Base-by-base conservation (phyloP, 768 basidiomycete species). In the Rubroboletus pulcherrimus region DNA sequence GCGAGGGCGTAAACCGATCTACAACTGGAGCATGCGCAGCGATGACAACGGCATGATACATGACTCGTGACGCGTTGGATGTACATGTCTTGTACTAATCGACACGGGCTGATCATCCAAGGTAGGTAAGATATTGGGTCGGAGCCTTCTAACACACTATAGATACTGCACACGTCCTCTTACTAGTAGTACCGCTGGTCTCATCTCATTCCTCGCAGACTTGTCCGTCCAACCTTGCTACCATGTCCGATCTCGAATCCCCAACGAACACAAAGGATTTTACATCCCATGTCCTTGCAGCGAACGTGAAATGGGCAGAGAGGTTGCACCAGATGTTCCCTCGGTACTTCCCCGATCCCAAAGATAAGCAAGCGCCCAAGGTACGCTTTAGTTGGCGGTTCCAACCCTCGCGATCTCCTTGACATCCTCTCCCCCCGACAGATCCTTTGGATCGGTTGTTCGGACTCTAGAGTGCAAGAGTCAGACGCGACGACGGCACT, bases 381-480 rank as follows among this genome's bases (percentile, higher is more conserved):
- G 67, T 61, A 41, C 15, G 58, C 29, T 30, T 34, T n/a, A 30
- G 11, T 43, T 19, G 39, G 11, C 26, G 5, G 5, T 7, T 26
- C 9, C 9, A 10, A 26, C 17, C 14, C 26, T 43, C 40, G 19
- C 29, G 10, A 24, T 33, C 9, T 5, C 14, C 21, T 43, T 55
- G 47, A 49, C 24, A 7, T 38, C 7, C 21, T 7, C 2, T 7
- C 14, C 1, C 8, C 33, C 33, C 9, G 7, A 19, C 39, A 89
- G 88, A 75, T 86, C 11, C 81, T 89, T 62, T 91, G 87, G 87
- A 81, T 91, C 65, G 87, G 88, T 48, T 91, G 88, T 69, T 80
- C 91, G 37, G 93, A 95, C 70, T 93, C 91, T 11, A 78, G 93
- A 59, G 88, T 93, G 3, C 91, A 90, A 19, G 91, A 92, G 69